Evolutionary conservation across 2,329 filamentous ascomycete species (phyloP), one percentile per base, ranked within the genome.

Genomic region (Acrodontium crateriforme): DNA sequence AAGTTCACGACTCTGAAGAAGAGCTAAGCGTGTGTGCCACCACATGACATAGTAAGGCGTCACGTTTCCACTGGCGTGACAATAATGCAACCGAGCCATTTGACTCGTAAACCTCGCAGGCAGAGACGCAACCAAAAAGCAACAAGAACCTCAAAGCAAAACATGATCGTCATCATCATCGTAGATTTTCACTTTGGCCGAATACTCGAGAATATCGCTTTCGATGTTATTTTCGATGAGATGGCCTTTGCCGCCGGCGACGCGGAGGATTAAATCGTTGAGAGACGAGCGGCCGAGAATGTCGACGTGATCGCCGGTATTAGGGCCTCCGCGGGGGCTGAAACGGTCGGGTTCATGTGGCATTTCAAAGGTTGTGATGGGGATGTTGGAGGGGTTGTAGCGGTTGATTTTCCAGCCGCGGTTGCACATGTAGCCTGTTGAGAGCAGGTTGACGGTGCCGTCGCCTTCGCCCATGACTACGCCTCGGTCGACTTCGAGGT

Each of bases 381-480:
- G 73, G 17, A 77, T 69, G 2, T 77, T 75, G 0, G 83, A 78
- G 0, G 89, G 89, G 46, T 98, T 98, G 53, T 91, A 98, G 18
- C 89, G 70, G 55, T 83, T 84, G 55, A 94, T 79, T 32, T 76
- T 74, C 89, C 89, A 98, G 3, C 89, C 89, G 45, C 78, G 83
- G 42, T 83, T 78, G 54, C 89, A 98, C 89, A 98, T 95, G 53
- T 95, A 98, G 2, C 87, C 89, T 1, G 74, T 73, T 42, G 80
- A 91, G 8, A 98, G 59, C n/a, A 98, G 56, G 39, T 85, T 92
- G 22, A 98, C 89, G 0, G 89, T 98, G 2, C 89, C 89, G 44
- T 98, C 89, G 3, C 89, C 89, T 53, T 95, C 89, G 19, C 87
- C 87, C 66, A 94, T 78, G 18, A 92, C 67, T n/a, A 98, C 83